phyloP scores from a whole-genome alignment of 2,329 filamentous ascomycete genomes.

The Zymoseptoria passerinii region DNA sequence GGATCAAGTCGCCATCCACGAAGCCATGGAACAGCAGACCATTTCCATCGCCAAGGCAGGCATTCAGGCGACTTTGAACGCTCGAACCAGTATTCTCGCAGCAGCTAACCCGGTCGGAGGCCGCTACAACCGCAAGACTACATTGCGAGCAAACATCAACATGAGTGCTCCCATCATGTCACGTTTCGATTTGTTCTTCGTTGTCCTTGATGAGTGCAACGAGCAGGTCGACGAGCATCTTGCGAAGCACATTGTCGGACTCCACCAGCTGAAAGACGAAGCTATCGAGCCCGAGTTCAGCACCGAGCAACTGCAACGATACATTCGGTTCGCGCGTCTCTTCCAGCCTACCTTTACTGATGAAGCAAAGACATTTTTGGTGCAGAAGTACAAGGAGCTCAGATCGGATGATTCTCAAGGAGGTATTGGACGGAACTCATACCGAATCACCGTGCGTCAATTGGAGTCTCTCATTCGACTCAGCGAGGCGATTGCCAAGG shows the following conservation, averaged over 20 bases:
- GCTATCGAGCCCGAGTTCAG: conserved; percentile 89
- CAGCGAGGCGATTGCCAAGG: conserved; percentile 95
- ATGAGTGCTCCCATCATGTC: conserved; percentile 99
- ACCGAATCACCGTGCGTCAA: conserved; percentile 94
- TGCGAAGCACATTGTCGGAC: conserved; percentile 86
- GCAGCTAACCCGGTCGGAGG: conserved; percentile 94
- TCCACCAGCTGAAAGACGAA: conserved; percentile 87
- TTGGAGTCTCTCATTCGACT: conserved; percentile 92
- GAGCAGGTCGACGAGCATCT: conserved; percentile 83
- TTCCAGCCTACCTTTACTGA: conserved; percentile 89
- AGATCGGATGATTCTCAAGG: conserved; percentile 89
- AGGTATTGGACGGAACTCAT: conserved; percentile 87
- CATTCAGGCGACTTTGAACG: conserved; percentile 95
- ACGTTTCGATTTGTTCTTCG: conserved; percentile 97
- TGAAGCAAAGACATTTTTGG: conserved; percentile 75
- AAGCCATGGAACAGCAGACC: conserved; percentile 99
- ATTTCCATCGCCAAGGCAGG: conserved; percentile 98
- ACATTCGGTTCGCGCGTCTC: conserved; percentile 90
- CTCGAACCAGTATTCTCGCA: conserved; percentile 87
- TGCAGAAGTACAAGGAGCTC: conserved; percentile 91
- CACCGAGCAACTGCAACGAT: conserved; percentile 91
- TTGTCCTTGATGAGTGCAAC: conserved; percentile 94
- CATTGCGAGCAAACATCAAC: conserved; percentile 89
- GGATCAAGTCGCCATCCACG: conserved; percentile 97
- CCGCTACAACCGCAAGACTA: conserved; percentile 94